A percentile compares a stretch with the other conserved stretches of the same genome.
Evolutionary conservation across 306 rosid genomes (phyloP).

Genomic region (Trifolium dubium): DNA sequence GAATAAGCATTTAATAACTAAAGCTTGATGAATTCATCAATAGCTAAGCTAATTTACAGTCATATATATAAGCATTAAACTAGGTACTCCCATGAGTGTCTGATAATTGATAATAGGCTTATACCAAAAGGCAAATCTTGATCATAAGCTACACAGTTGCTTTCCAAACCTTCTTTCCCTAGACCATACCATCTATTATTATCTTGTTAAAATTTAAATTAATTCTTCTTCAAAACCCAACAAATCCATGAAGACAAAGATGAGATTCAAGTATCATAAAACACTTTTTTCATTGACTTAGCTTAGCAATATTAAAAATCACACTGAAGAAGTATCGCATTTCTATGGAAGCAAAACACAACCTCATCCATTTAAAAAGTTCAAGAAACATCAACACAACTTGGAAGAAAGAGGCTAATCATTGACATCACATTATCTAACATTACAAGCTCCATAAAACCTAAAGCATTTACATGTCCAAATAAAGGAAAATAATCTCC

Average conservation of each 20-base stretch:
- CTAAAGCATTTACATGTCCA: not conserved
- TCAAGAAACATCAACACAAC: too few relatives aligned
- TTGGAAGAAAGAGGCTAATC: not conserved
- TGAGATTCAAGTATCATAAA: not conserved
- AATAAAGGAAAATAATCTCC: not conserved
- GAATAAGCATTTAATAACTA: not conserved
- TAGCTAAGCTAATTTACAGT: not conserved
- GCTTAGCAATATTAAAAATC: not conserved
- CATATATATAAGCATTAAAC: not conserved
- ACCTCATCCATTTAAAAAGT: constrained; percentile 13
- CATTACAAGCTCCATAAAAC: not conserved
- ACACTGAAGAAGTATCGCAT: constrained; percentile 1
- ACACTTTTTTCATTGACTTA: not conserved
- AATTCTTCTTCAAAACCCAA: not conserved
- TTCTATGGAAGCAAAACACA: constrained; percentile 1
- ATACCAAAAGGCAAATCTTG: not conserved
- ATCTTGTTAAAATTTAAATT: not conserved
- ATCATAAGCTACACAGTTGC: not conserved
- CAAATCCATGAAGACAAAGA: not conserved
- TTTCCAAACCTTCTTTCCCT: not conserved
- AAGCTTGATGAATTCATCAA: not conserved
- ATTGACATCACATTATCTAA: not conserved
- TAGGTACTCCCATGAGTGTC: not conserved
- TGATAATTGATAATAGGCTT: not conserved
- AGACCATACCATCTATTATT: not conserved